A percentile compares a stretch with the other conserved stretches of the same genome.
These are phyloP conservation scores for Lanmaoa rubissima DNA, from an alignment of 768 basidiomycete species.

Conservation along the genomic window DNA sequence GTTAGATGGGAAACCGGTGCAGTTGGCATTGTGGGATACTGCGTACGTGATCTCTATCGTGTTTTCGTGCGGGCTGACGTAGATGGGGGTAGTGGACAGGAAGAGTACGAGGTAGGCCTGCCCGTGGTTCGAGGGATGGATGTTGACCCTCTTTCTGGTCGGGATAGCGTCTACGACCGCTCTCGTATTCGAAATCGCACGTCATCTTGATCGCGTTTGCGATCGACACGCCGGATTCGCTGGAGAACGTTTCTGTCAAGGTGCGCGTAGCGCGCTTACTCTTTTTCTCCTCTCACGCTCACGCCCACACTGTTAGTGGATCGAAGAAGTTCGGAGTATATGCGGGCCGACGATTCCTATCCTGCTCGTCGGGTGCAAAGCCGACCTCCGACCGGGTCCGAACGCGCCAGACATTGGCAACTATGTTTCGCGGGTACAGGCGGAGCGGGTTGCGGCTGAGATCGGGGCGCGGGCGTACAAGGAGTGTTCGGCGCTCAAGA, in stretches of 20 bases:
- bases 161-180: slow-evolving; percentile 80
- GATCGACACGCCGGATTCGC: slow-evolving; percentile 93
- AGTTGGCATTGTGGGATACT: slow-evolving; percentile 98
- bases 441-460: slow-evolving; percentile 72
- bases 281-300: neutral
- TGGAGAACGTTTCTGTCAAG: slow-evolving; percentile 95
- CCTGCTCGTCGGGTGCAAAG: slow-evolving; percentile 94
- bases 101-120: slow-evolving; percentile 77
- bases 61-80: neutral
- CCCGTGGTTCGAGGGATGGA: neutral
- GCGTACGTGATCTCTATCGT: slow-evolving; percentile 61
- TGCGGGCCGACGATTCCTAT: slow-evolving; percentile 93
- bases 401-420: slow-evolving; percentile 45
- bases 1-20: slow-evolving; percentile 95
- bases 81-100: slow-evolving; percentile 73
- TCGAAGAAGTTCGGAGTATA: slow-evolving; percentile 95
- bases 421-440: slow-evolving; percentile 76
- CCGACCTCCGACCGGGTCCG: slow-evolving; percentile 75
- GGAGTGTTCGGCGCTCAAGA: slow-evolving; percentile 88
- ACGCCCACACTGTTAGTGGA: slow-evolving; percentile 62
- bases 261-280: slow-evolving; percentile 38
- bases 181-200: slow-evolving; percentile 98
- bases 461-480: slow-evolving; percentile 95
- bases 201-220: slow-evolving; percentile 98
- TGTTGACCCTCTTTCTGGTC: neutral